Evolutionary conservation across 2,329 filamentous ascomycete species (phyloP).

Genomic region (Taxawa tesnikishii): DNA sequence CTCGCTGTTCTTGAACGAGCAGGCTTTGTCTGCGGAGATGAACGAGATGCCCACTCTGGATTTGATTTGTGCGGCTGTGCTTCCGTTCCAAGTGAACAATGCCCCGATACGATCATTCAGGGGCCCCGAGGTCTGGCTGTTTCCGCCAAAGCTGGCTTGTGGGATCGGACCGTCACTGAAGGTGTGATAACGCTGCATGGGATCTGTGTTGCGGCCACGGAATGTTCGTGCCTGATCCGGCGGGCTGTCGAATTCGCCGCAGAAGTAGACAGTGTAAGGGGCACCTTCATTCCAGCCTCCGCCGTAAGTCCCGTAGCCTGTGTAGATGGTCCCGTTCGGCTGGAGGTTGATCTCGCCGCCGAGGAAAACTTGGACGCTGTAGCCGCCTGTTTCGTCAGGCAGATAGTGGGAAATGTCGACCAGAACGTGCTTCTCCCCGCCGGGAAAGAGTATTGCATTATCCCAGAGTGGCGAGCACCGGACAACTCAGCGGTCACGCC

Average conservation of each 20-base stretch:
- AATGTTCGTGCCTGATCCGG: constrained; percentile 22
- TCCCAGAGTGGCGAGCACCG: constrained; percentile 43
- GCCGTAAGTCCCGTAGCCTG: constrained; percentile 46
- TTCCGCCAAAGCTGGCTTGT: too few species aligned
- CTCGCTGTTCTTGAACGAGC: constrained; percentile 43
- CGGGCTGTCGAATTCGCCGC: constrained; percentile 44
- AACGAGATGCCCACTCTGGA: constrained; percentile 55
- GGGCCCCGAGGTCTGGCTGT: too few species aligned
- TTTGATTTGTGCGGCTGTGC: constrained; percentile 24
- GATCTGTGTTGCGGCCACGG: constrained; percentile 16
- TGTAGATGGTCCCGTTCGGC: constrained; percentile 39
- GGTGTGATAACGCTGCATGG: too few species aligned
- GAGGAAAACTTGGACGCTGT: constrained; percentile 42
- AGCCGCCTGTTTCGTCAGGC: constrained; percentile 42
- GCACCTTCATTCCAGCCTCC: constrained; percentile 53
- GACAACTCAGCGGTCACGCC: constrained; percentile 46
- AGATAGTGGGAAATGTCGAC: constrained; percentile 52
- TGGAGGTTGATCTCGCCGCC: constrained; percentile 46
- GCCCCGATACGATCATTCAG: constrained; percentile 40
- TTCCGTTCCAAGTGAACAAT: constrained; percentile 33
- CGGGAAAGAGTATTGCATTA: constrained; percentile 52
- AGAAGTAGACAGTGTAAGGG: constrained; percentile 48
- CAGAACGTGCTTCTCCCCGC: constrained; percentile 35
- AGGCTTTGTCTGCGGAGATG: constrained; percentile 50
- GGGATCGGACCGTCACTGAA: too few species aligned